Percentiles rank a stretch among this genome's conserved stretches.
phyloP scores from a whole-genome alignment of 805 yeast genomes.

The Hanseniaspora pseudoguilliermondii region DNA sequence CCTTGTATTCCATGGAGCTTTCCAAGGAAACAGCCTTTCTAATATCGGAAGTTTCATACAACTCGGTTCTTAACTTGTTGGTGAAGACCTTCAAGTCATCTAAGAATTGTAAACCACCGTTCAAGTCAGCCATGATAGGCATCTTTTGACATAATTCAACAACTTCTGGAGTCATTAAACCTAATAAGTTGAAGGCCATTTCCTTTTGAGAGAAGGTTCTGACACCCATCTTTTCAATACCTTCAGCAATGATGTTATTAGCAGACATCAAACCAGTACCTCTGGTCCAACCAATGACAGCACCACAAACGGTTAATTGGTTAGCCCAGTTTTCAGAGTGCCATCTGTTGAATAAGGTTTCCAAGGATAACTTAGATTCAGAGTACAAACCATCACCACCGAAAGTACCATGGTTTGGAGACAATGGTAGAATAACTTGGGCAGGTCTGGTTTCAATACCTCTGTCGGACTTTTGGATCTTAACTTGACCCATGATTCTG shows the following conservation, averaged over 20 bases:
- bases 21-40: slow-evolving; percentile 93
- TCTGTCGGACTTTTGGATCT: slow-evolving; percentile 62
- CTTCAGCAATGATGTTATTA: slow-evolving; percentile 94
- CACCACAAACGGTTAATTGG: slow-evolving; percentile 94
- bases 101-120: slow-evolving; percentile 94
- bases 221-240: slow-evolving; percentile 88
- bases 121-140: slow-evolving; percentile 95
- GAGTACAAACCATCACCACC: slow-evolving; percentile 98
- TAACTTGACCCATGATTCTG: slow-evolving; percentile 83
- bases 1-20: slow-evolving; percentile 69
- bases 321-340: slow-evolving; percentile 92
- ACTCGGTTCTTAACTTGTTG: slow-evolving; percentile 56
- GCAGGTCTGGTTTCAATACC: slow-evolving; percentile 93
- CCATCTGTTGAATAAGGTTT: slow-evolving; percentile 98
- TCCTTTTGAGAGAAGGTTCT: slow-evolving; percentile 97
- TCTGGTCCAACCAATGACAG: slow-evolving; percentile 99
- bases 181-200: slow-evolving; percentile 97
- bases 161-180: slow-evolving; percentile 79
- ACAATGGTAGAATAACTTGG: slow-evolving; percentile 87
- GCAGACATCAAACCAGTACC: slow-evolving; percentile 99
- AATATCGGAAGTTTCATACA: slow-evolving; percentile 72
- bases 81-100: slow-evolving; percentile 85
- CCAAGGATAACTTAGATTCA: slow-evolving; percentile 89
- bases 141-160: slow-evolving; percentile 77
- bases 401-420: slow-evolving; percentile 98